A percentile compares a stretch with the other conserved stretches of the same genome.
Conservation (phyloP, 305 asterid genomes). For the Withania somnifera region DNA sequence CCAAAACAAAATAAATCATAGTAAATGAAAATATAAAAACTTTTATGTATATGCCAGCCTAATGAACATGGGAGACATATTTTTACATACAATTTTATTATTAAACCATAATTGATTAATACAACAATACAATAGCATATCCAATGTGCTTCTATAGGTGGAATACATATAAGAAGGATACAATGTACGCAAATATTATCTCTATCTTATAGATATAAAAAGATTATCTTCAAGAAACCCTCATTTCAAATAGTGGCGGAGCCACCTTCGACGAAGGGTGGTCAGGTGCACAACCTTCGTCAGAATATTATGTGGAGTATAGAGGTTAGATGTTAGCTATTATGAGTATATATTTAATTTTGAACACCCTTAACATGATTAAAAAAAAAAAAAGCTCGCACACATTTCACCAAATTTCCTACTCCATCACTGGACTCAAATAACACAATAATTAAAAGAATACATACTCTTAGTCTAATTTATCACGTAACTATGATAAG, state of each 20-base stretch:
- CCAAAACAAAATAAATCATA: not conserved
- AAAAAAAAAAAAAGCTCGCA: no score
- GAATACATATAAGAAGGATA: not conserved
- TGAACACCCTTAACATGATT: no score
- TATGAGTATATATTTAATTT: no score
- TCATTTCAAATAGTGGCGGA: no score
- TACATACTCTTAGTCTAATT: not conserved
- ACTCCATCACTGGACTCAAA: no score
- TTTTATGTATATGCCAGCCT: not conserved
- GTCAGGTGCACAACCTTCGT: no score
- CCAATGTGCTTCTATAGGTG: not conserved
- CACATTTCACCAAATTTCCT: no score
- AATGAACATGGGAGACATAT: no score
- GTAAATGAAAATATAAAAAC: not conserved
- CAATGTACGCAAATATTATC: no score
- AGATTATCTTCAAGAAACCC: accelerated
- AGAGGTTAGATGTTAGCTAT: no score
- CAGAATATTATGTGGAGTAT: no score
- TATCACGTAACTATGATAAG: not conserved
- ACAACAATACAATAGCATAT: not conserved
- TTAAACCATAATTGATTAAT: not conserved
- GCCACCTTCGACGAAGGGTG: no score
- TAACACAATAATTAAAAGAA: not conserved
- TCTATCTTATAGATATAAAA: not conserved
- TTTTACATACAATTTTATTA: not conserved